Conservation (phyloP, 768 basidiomycete genomes). For the Neoboletus magnificus region DNA sequence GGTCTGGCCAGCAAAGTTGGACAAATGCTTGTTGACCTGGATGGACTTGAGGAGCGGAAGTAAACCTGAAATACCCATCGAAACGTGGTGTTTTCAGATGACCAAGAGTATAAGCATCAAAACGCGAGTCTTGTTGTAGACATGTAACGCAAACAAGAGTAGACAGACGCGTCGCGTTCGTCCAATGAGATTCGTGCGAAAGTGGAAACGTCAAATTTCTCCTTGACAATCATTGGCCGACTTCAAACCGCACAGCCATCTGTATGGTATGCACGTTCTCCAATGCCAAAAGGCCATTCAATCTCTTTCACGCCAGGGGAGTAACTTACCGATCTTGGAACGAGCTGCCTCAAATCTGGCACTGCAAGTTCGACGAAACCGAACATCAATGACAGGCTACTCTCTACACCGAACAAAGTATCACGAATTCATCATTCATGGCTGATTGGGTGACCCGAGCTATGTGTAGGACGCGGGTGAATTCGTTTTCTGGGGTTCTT, state of each 20-base stretch:
- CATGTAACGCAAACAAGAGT: constrained; percentile 20
- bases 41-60: constrained; percentile 89
- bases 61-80: constrained; percentile 91
- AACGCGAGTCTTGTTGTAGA: constrained; percentile 1
- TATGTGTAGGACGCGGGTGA: not conserved
- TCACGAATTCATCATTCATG: not conserved
- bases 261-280: too few relatives aligned
- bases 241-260: not conserved
- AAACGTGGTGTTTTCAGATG: not conserved
- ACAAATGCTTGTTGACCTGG: constrained; percentile 72
- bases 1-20: constrained; percentile 79
- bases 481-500: not conserved
- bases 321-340: not conserved
- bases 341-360: not conserved
- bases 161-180: constrained; percentile 34
- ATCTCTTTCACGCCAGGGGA: not conserved
- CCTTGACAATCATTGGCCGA: not conserved
- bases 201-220: not conserved
- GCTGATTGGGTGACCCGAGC: not conserved
- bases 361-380: too few relatives aligned
- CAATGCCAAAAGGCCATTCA: too few relatives aligned
- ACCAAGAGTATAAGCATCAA: not conserved
- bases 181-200: constrained; percentile 11
- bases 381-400: too few relatives aligned
- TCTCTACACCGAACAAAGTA: not conserved